A percentile compares a stretch with the other conserved stretches of the same genome.
Evolutionary conservation across 352 stramenopile species (phyloP).

Genomic region (Pythium sp.): DNA sequence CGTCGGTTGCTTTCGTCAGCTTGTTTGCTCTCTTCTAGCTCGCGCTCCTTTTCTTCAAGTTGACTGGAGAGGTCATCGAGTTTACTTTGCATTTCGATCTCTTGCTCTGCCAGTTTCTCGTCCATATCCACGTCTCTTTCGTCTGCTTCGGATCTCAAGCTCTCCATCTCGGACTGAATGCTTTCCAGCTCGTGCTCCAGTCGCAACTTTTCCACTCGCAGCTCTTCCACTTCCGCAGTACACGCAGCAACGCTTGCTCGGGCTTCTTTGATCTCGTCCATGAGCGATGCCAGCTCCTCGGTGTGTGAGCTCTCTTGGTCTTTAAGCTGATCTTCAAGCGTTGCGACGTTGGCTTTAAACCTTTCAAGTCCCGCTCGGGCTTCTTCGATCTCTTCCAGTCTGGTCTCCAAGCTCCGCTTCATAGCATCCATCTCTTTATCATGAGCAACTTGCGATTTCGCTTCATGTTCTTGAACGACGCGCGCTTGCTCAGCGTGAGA

Average conservation of each 20-base stretch:
- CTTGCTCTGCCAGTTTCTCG: slow-evolving; percentile 26
- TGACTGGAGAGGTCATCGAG: slow-evolving; percentile 25
- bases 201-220: slow-evolving; percentile 35
- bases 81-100: slow-evolving; percentile 23
- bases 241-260: slow-evolving; percentile 34
- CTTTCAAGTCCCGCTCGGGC: slow-evolving; percentile 33
- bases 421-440: slow-evolving; percentile 40
- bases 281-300: slow-evolving; percentile 36
- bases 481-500: slow-evolving; percentile 39
- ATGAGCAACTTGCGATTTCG: slow-evolving; percentile 28
- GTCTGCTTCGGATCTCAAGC: not conserved
- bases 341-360: slow-evolving; percentile 29
- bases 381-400: slow-evolving; percentile 40
- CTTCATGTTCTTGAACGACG: slow-evolving; percentile 30
- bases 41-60: slow-evolving; percentile 28
- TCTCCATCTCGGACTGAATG: slow-evolving; percentile 10
- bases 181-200: slow-evolving; percentile 39
- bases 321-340: slow-evolving; percentile 40
- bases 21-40: slow-evolving; percentile 32
- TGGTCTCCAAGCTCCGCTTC: slow-evolving; percentile 36
- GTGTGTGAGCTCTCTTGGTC: slow-evolving; percentile 30
- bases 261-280: slow-evolving; percentile 43
- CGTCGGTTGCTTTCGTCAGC: slow-evolving; percentile 36
- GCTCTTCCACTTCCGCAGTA: slow-evolving; percentile 28
- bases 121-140: slow-evolving; percentile 16